Percentiles rank a stretch among this genome's conserved stretches.
Evolutionary conservation across 257 asterid genomes (phyloP).

Genomic region (Primulina tabacum): DNA sequence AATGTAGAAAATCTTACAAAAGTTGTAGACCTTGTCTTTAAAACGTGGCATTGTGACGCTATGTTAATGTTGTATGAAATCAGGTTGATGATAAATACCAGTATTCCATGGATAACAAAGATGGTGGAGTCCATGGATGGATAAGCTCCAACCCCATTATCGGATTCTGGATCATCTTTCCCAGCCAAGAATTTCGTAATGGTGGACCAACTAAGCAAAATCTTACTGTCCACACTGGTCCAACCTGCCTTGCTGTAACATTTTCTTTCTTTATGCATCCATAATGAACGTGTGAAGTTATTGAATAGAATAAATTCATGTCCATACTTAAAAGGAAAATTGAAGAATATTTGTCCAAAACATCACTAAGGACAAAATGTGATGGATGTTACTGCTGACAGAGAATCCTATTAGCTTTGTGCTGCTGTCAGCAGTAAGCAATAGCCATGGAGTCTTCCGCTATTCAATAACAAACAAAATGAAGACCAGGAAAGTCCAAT

Average conservation of each 20-base stretch:
- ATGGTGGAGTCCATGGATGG: slow-evolving; percentile 63
- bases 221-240: slow-evolving; percentile 54
- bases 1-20: neutral
- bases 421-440: neutral
- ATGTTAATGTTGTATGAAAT: neutral
- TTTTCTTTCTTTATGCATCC: slow-evolving; percentile 11
- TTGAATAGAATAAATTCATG: too few species aligned
- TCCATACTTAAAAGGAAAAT: too few species aligned
- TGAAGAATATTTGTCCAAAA: too few species aligned
- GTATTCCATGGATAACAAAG: slow-evolving; percentile 63
- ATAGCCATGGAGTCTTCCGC: neutral
- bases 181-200: slow-evolving; percentile 54
- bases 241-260: slow-evolving; percentile 54
- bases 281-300: neutral
- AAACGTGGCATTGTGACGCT: neutral
- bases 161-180: slow-evolving; percentile 59
- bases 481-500: neutral
- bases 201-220: slow-evolving; percentile 68
- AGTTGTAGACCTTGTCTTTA: neutral
- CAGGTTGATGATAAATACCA: slow-evolving; percentile 64
- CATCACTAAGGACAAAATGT: too few species aligned
- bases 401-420: neutral
- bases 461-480: neutral
- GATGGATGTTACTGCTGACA: too few species aligned
- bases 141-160: slow-evolving; percentile 48